These are phyloP conservation scores for Thelephora aurantiotincta DNA, from an alignment of 768 basidiomycete species.

Conservation along the genomic window DNA sequence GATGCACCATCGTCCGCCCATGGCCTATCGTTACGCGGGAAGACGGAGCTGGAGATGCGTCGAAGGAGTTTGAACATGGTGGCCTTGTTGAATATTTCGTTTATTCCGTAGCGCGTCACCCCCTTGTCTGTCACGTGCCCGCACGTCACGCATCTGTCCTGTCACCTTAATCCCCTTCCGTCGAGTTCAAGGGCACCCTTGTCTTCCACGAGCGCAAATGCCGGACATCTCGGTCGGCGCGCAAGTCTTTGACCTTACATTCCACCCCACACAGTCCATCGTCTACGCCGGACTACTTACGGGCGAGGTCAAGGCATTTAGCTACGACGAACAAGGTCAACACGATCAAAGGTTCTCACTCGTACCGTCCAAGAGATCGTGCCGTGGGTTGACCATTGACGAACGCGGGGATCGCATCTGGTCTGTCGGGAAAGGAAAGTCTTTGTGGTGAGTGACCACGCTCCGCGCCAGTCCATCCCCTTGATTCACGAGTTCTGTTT, in stretches of 20 bases:
- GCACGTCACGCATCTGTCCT: no score
- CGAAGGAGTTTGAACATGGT: conserved; percentile 59
- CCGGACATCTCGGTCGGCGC: conserved; percentile 56
- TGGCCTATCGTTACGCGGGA: conserved; percentile 58
- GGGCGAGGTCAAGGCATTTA: conserved; percentile 71
- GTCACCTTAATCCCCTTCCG: no score
- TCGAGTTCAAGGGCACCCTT: no score
- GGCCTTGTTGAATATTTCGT: conserved; percentile 1
- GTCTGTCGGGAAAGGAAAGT: conserved; percentile 71
- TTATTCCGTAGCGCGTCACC: neutral
- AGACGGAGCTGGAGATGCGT: conserved; percentile 54
- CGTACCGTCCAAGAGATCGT: conserved; percentile 72
- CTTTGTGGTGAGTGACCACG: conserved; percentile 47
- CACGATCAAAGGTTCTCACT: conserved; percentile 43
- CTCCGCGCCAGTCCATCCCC: neutral
- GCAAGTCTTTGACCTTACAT: conserved; percentile 82
- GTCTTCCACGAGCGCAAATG: conserved; percentile 16
- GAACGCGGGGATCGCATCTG: conserved; percentile 58
- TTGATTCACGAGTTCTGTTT: neutral
- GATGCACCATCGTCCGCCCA: conserved; percentile 67
- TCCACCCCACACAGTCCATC: conserved; percentile 62
- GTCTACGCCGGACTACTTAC: conserved; percentile 71
- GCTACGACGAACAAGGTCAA: conserved; percentile 60
- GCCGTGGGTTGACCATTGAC: conserved; percentile 56
- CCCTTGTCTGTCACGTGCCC: no score